phyloP scores from a whole-genome alignment of 1,284 basidiomycete genomes.

The Cryptococcus jaspeensis region DNA sequence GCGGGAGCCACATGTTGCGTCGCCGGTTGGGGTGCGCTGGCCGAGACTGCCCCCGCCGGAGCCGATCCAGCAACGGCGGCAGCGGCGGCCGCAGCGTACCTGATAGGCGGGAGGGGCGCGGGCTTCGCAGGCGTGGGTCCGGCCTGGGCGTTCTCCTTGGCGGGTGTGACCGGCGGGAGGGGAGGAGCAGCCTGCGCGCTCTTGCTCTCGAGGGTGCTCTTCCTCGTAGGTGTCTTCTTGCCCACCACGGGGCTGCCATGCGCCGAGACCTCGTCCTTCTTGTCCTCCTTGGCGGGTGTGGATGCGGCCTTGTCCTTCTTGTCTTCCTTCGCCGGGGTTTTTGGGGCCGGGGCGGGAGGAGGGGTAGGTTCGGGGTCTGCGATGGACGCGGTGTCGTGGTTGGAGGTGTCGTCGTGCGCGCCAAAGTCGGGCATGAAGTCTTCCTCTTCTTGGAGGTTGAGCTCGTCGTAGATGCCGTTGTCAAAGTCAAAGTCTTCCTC shows the following conservation, averaged over 20 bases:
- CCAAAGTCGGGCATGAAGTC: slow-evolving; percentile 76
- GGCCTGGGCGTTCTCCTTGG: slow-evolving; percentile 7
- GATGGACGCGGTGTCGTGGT: slow-evolving; percentile 53
- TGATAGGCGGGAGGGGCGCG: slow-evolving; percentile 68
- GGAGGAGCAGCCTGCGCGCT: slow-evolving; percentile 15
- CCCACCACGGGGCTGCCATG: slow-evolving; percentile 40
- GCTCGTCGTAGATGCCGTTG: slow-evolving; percentile 96
- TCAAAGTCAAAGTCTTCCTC: slow-evolving; percentile 98
- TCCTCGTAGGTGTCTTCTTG: slow-evolving; percentile 34
- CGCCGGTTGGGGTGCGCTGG: slow-evolving; percentile 18
- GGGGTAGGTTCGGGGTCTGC: slow-evolving; percentile 39
- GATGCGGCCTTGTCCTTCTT: slow-evolving; percentile 26
- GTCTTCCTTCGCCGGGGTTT: slow-evolving; percentile 45
- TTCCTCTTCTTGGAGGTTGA: slow-evolving; percentile 91
- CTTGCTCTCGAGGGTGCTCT: slow-evolving; percentile 27
- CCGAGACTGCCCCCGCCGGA: slow-evolving; percentile 33
- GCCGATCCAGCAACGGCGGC: slow-evolving; percentile 71
- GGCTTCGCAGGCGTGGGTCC: slow-evolving; percentile 45
- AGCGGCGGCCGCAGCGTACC: slow-evolving; percentile 88
- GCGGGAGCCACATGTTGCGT: slow-evolving; percentile 50
- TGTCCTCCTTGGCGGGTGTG: slow-evolving; percentile 11
- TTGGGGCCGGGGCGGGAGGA: slow-evolving; percentile 16
- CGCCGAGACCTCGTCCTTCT: slow-evolving; percentile 10
- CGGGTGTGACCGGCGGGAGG: slow-evolving; percentile 13
- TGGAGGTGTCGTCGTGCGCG: slow-evolving; percentile 60